These are phyloP conservation scores for Thalassiosira mediterranea DNA, from an alignment of 352 stramenopile genomes.

Conservation along the genomic window DNA sequence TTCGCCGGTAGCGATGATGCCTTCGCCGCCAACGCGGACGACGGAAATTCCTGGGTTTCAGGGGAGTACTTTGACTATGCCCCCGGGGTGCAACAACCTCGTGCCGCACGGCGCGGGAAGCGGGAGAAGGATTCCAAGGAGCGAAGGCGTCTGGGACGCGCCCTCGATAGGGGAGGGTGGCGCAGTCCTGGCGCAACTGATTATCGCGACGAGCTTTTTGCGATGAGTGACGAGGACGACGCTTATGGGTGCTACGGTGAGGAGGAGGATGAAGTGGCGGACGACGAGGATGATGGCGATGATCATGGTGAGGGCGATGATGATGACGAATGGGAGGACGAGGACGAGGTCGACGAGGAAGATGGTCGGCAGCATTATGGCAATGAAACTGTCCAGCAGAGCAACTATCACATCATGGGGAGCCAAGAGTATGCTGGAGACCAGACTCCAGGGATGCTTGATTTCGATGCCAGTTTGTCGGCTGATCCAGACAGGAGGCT, in stretches of 20 bases:
- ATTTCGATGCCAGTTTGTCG: background rate
- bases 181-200: slow-evolving; percentile 42
- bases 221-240: slow-evolving; percentile 52
- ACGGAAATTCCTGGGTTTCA: background rate
- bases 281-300: slow-evolving; percentile 19
- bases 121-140: slow-evolving; percentile 27
- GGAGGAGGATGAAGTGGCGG: slow-evolving; percentile 19
- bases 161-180: slow-evolving; percentile 51
- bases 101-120: background rate
- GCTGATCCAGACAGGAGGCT: background rate
- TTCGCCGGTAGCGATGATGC: background rate
- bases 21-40: background rate
- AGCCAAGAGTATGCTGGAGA: background rate
- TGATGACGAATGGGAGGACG: slow-evolving; percentile 13
- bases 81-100: background rate
- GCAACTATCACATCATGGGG: background rate
- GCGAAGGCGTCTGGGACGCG: slow-evolving; percentile 13
- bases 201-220: slow-evolving; percentile 63
- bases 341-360: background rate
- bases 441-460: background rate
- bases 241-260: slow-evolving; percentile 42
- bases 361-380: slow-evolving; percentile 2
- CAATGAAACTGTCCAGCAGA: background rate
- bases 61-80: slow-evolving; percentile 38
- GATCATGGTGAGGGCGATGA: slow-evolving; percentile 23